Evolutionary conservation across 2,329 filamentous ascomycete genomes (phyloP).

Genomic region (Alternaria viburni): DNA sequence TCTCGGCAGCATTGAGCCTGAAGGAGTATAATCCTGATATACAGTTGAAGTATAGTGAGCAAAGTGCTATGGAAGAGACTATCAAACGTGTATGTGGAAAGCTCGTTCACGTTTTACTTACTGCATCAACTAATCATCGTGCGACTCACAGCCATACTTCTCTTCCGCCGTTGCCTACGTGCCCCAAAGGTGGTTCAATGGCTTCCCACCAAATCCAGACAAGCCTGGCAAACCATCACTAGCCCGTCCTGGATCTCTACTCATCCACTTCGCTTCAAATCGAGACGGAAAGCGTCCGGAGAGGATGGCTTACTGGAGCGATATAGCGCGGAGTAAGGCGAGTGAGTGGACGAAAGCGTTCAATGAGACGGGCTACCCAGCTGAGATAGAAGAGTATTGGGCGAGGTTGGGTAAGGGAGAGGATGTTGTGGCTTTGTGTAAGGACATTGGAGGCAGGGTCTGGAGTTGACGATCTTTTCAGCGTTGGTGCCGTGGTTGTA

Average conservation of each 20-base stretch:
- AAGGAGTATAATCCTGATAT: slow-evolving; percentile 3
- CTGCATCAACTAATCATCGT: neutral
- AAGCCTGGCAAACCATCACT: neutral
- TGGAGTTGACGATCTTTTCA: neutral
- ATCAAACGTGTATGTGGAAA: neutral
- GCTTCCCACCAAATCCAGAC: neutral
- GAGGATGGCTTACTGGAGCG: slow-evolving; percentile 7
- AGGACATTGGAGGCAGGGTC: neutral
- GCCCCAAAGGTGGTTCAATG: slow-evolving; percentile 10
- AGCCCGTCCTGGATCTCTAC: neutral
- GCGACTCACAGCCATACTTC: neutral
- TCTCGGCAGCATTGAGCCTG: slow-evolving; percentile 38
- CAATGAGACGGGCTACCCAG: neutral
- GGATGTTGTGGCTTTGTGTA: neutral
- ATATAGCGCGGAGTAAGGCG: neutral
- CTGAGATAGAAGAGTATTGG: slow-evolving; percentile 4
- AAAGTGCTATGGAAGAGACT: slow-evolving; percentile 6
- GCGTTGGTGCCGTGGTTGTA: neutral
- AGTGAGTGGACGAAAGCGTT: neutral
- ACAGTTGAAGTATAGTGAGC: slow-evolving; percentile 7
- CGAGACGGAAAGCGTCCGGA: slow-evolving; percentile 8
- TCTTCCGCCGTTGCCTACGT: neutral
- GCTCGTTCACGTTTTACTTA: too few relatives aligned
- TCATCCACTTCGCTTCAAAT: slow-evolving; percentile 8
- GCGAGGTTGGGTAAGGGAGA: neutral